Evolutionary conservation across 768 basidiomycete species (phyloP), one percentile per base, ranked within the genome.

Genomic region (Boletus bicolor): DNA sequence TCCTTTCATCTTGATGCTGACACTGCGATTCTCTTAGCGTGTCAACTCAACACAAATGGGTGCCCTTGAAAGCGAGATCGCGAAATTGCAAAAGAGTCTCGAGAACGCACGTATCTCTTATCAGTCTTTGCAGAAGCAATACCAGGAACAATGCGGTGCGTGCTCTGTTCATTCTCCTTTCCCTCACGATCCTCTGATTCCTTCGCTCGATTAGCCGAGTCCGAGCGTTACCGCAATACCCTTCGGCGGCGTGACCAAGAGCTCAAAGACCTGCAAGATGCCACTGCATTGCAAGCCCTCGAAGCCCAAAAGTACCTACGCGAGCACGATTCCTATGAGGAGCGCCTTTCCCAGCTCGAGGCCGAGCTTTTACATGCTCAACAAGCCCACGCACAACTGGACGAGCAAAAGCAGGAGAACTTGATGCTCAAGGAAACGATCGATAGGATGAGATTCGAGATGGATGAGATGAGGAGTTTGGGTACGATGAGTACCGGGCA

Each of bases 351-450:
- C 7, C 71, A 77, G 7, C 81, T 96, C n/a, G 89, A 93, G 63
- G 63, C 73, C 8, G 93, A 96, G 54, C 78, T 98, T 3, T 69
- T 69, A 4, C 65, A 81, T 26, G 90, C 92, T 5, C 83, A 87
- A 49, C 80, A 84, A 62, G 85, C 88, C 1, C 86, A 91, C 51
- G 80, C 77, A 0, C 81, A 84, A 56, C 79, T 97, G 37, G 92
- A 95, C 56, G 87, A 89, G 63, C 95, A 98, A 76, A 97, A 97
- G 75, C 91, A 93, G 64, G 92, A 95, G 77, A 98, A 97, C 65
- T 68, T 96, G 61, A 73, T 92, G 66, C 78, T 98, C 57, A 96
- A 96, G 68, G 95, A 98, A 77, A 97, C 94, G 2, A 98, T 98
- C 62, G 94, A 97, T 68, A 82, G 93, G 45, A 87, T 97, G 82